A percentile compares a stretch with the other conserved stretches of the same genome.
These are phyloP conservation scores for Aspergillus diversus DNA, from an alignment of 495 filamentous ascomycete genomes.

Conservation along the genomic window DNA sequence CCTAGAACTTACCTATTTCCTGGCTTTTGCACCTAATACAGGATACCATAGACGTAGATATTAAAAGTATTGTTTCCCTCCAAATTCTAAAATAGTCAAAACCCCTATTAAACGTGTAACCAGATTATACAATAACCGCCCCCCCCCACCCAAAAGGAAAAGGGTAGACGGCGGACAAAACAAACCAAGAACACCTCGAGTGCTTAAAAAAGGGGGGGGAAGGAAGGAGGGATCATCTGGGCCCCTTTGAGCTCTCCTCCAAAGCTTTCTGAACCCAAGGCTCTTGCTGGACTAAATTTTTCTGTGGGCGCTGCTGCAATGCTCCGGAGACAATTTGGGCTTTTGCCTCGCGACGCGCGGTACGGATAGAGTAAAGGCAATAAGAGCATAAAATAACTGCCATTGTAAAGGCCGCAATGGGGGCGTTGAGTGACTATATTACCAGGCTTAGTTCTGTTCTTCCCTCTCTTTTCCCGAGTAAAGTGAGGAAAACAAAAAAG, in stretches of 20 bases:
- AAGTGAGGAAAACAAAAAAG: not conserved
- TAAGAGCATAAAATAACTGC: slow-evolving; percentile 53
- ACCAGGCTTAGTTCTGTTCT: slow-evolving; percentile 11
- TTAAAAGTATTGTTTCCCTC: no score
- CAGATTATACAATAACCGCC: no score
- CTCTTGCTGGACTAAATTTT: slow-evolving; percentile 19
- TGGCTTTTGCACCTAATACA: no score
- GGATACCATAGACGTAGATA: no score
- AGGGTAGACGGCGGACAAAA: not conserved
- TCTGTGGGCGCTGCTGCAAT: slow-evolving; percentile 6
- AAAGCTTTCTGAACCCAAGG: slow-evolving; percentile 46
- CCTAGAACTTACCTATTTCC: no score
- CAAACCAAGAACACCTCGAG: not conserved
- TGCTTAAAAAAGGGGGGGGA: not conserved
- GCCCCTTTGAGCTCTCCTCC: slow-evolving; percentile 31
- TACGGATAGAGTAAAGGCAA: slow-evolving; percentile 51
- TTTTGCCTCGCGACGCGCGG: slow-evolving; percentile 42
- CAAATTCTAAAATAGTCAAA: no score
- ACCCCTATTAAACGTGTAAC: no score
- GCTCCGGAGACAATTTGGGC: not conserved
- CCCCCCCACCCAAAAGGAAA: no score
- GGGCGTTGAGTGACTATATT: slow-evolving; percentile 48
- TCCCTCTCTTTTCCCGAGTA: not conserved
- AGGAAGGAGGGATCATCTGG: not conserved
- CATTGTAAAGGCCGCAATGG: slow-evolving; percentile 56